These are phyloP conservation scores for Castanea sativa DNA, from an alignment of 306 rosid species.

Conservation along the genomic window DNA sequence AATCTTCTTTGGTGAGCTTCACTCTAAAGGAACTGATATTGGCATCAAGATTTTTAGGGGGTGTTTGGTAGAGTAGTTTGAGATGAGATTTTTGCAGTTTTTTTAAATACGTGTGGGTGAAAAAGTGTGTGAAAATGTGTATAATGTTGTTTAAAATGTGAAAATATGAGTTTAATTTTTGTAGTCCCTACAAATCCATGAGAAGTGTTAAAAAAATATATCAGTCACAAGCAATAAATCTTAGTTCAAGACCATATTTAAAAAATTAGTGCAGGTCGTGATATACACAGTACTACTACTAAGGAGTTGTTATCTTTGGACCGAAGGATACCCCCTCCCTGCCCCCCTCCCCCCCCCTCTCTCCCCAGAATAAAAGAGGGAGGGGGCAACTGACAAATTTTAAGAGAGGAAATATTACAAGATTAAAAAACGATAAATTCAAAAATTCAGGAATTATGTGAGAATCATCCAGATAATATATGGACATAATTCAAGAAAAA, in stretches of 20 bases:
- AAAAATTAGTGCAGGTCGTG: not conserved
- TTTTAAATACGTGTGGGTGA: too few relatives aligned
- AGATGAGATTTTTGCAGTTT: too few relatives aligned
- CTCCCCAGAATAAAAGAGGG: not conserved
- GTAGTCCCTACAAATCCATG: constrained; percentile 50
- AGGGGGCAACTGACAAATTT: too few relatives aligned
- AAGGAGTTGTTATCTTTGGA: not conserved
- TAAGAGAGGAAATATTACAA: not conserved
- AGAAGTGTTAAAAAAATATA: not conserved
- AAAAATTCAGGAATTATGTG: not conserved
- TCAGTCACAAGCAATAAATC: too few relatives aligned
- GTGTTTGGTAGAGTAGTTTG: too few relatives aligned
- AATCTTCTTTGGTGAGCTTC: constrained; percentile 45
- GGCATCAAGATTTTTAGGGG: constrained; percentile 39
- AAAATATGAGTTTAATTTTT: constrained; percentile 17
- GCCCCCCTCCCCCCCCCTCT: too few relatives aligned
- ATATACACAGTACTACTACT: too few relatives aligned
- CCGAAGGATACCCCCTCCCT: not conserved
- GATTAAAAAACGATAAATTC: not conserved
- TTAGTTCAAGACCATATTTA: not conserved
- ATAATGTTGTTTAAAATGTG: too few relatives aligned
- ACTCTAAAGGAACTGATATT: constrained; percentile 46
- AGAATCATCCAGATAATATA: too few relatives aligned
- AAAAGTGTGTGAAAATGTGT: too few relatives aligned
- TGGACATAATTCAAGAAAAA: too few relatives aligned